phyloP scores from a whole-genome alignment of 805 yeast species.

The Hanseniaspora clermontiae region DNA sequence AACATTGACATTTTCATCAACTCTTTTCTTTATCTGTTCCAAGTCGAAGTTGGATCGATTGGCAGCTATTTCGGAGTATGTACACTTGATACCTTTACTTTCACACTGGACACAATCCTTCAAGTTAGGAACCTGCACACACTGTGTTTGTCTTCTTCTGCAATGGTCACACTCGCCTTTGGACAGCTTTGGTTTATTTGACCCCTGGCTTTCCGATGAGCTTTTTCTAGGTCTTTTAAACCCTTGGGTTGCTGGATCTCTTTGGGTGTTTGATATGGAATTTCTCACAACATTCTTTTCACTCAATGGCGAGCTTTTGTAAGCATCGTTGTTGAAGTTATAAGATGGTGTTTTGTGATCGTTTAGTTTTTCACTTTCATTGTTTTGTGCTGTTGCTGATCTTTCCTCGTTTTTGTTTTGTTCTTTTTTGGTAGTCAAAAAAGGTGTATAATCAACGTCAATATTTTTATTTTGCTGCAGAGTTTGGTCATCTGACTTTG shows the following conservation, averaged over 20 bases:
- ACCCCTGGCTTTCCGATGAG: conserved; percentile 21
- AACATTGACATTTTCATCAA: conserved; percentile 19
- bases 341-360: conserved; percentile 10
- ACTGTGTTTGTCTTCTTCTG: conserved; percentile 63
- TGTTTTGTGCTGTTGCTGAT: background rate
- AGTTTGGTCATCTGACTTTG: background rate
- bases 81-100: conserved; percentile 57
- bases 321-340: conserved; percentile 4
- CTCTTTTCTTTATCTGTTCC: conserved; percentile 22
- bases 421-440: conserved; percentile 9
- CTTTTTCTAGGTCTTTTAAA: conserved; percentile 23
- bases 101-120: conserved; percentile 67
- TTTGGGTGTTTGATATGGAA: conserved; percentile 7
- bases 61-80: conserved; percentile 48
- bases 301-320: conserved; percentile 2
- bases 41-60: conserved; percentile 30
- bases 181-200: background rate
- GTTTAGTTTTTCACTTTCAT: conserved; percentile 3
- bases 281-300: conserved; percentile 13
- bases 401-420: conserved; percentile 1
- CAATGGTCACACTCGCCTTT: conserved; percentile 69
- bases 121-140: conserved; percentile 54
- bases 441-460: conserved; percentile 9
- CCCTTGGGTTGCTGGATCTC: conserved; percentile 13
- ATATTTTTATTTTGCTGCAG: conserved; percentile 5